Evolutionary conservation across 495 filamentous ascomycete species (phyloP).

Genomic region (Aspergillus bridgeri): DNA sequence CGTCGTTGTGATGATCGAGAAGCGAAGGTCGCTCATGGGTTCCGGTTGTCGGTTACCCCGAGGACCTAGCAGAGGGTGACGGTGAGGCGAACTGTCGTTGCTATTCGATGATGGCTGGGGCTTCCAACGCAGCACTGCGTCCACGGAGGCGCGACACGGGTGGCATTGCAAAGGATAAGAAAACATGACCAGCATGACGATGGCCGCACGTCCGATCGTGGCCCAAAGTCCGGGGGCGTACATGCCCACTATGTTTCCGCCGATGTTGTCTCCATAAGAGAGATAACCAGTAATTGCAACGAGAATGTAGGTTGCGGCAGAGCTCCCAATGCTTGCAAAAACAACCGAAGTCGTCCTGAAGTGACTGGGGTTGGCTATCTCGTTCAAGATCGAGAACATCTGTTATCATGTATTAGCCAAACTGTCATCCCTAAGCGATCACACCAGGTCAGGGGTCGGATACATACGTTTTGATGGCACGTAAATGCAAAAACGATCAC

Average conservation of each 20-base stretch:
- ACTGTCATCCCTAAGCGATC: not conserved
- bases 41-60: conserved; percentile 37
- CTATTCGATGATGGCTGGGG: conserved; percentile 46
- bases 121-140: conserved; percentile 90
- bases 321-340: conserved; percentile 74
- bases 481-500: conserved; percentile 98
- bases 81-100: conserved; percentile 45
- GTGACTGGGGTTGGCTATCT: conserved; percentile 82
- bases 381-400: conserved; percentile 99
- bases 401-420: conserved; percentile 25
- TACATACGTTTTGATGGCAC: conserved; percentile 89
- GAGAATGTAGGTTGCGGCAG: conserved; percentile 77
- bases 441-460: not conserved
- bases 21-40: conserved; percentile 80
- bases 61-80: conserved; percentile 38
- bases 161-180: conserved; percentile 94
- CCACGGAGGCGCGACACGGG: conserved; percentile 87
- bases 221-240: conserved; percentile 78
- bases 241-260: conserved; percentile 91
- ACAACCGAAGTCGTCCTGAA: conserved; percentile 79
- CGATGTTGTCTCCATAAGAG: conserved; percentile 82
- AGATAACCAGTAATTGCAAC: conserved; percentile 95
- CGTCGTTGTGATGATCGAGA: conserved; percentile 81
- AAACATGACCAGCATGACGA: conserved; percentile 95
- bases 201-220: conserved; percentile 90